Base-by-base conservation (phyloP, 345 rosid genomes). In the Boechera stricta region DNA sequence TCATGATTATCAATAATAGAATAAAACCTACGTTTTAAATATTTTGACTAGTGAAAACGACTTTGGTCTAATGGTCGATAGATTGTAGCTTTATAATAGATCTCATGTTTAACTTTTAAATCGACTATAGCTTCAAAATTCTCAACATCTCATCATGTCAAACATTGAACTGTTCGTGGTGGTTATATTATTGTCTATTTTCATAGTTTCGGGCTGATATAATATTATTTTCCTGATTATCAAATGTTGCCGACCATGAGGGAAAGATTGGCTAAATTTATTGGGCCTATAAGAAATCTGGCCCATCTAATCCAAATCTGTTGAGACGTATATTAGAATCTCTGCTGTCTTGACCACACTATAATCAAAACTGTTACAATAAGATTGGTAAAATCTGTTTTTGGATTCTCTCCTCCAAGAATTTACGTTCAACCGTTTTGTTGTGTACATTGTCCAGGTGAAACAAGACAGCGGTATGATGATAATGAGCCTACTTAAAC, bases 61-160 rank as follows among this genome's bases (percentile, higher is more conserved):
- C 61, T 16, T 52, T 67, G 21, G 33, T 67, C 24, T 67, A 49
- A 49, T 49, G 56, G 58, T 51, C 48, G 48, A 67, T 49, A 32
- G 10, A 66, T 6, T 35, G 2, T 48, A 64, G 36, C 26, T 54
- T 31, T 26, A 36, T 58, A 48, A 48, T 35, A 67, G 21, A 48
- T 67, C 29, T 68, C 67, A 39, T 68, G 62, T 68, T 42, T 67
- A 21, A 29, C 53, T 67, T 10, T 21, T 32, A 21, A 65, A 55
- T 12, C 28, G 65, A 65, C 65, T 55, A 65, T 35, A 28, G 58
- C 18, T 57, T 41, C 32, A 35, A 56, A 66, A 44, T 67, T 67
- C 33, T 67, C 79, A 75, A 67, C 67, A 67, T 75, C 32, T 67
- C 45, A 68, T 75, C 63, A 68, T 76, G 61, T 67, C 74, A 18